Evolutionary conservation across 352 stramenopile genomes (phyloP).

Genomic region (Plasmopara muralis): DNA sequence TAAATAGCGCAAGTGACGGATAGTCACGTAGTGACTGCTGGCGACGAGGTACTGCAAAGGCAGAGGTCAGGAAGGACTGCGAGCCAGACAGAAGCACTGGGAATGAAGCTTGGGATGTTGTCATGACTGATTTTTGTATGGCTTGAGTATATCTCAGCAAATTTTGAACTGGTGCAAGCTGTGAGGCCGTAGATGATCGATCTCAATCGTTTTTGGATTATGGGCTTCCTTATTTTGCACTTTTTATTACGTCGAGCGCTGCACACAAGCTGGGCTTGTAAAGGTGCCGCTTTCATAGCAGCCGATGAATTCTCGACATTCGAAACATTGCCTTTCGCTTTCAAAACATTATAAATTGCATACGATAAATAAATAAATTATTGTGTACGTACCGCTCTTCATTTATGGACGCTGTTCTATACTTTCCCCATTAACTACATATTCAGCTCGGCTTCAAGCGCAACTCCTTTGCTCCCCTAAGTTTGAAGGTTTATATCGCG

Average conservation of each 20-base stretch:
- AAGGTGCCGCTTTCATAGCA: neutral
- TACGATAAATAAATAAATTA: no score
- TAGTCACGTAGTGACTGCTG: slow-evolving; percentile 29
- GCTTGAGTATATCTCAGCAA: slow-evolving; percentile 17
- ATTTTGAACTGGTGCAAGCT: slow-evolving; percentile 26
- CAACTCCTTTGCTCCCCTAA: no score
- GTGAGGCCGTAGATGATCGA: neutral
- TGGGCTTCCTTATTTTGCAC: neutral
- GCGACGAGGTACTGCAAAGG: slow-evolving; percentile 22
- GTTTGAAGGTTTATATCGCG: no score
- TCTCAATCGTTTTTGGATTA: neutral
- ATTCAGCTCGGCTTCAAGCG: neutral
- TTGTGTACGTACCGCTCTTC: no score
- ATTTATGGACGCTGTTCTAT: no score
- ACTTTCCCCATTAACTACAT: no score
- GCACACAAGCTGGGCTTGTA: neutral
- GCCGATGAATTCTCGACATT: no score
- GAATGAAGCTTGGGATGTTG: slow-evolving; percentile 19
- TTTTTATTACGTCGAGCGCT: neutral
- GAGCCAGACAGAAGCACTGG: slow-evolving; percentile 3
- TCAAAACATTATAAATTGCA: no score
- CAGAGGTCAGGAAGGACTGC: slow-evolving; percentile 24
- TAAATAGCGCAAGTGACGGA: slow-evolving; percentile 18
- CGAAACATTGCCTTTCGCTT: neutral
- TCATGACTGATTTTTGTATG: slow-evolving; percentile 9